Conservation (phyloP, 768 basidiomycete species). For the Leccinum fibrillosum region DNA sequence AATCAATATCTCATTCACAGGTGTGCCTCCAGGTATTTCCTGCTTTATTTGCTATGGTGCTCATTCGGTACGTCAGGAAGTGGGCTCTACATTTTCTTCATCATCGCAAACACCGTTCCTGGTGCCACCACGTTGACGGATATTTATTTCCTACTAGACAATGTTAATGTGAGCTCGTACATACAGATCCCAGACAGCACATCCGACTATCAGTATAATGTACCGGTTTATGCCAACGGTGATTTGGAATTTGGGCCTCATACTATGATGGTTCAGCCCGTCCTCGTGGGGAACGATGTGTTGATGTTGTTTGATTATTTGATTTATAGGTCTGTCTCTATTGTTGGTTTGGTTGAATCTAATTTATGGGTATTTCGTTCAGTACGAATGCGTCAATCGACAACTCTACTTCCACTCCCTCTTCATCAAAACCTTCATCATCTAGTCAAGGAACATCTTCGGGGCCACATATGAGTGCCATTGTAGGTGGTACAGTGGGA, state of each 20-base stretch:
- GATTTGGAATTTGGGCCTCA: slow-evolving; percentile 5
- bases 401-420: not conserved
- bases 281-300: not conserved
- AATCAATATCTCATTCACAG: slow-evolving; percentile 12
- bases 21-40: not conserved
- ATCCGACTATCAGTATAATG: slow-evolving; percentile 13
- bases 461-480: not conserved
- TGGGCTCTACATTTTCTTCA: slow-evolving; percentile 18
- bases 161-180: not conserved
- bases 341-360: not conserved
- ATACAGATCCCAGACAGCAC: not conserved
- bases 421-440: not conserved
- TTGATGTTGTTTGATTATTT: slow-evolving; percentile 20
- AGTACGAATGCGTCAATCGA: slow-evolving; percentile 3
- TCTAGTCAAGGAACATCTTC: not conserved
- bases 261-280: slow-evolving; percentile 8
- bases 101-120: slow-evolving; percentile 7
- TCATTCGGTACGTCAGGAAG: slow-evolving; percentile 3
- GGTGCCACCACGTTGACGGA: not conserved
- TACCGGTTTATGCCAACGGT: slow-evolving; percentile 12
- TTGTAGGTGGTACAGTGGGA: slow-evolving; percentile 6
- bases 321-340: slow-evolving; percentile 14
- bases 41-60: not conserved
- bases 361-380: not conserved
- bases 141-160: slow-evolving; percentile 10